These are phyloP conservation scores for Vitis hybrid DNA, from an alignment of 177 flowering plant species.

Conservation along the genomic window DNA sequence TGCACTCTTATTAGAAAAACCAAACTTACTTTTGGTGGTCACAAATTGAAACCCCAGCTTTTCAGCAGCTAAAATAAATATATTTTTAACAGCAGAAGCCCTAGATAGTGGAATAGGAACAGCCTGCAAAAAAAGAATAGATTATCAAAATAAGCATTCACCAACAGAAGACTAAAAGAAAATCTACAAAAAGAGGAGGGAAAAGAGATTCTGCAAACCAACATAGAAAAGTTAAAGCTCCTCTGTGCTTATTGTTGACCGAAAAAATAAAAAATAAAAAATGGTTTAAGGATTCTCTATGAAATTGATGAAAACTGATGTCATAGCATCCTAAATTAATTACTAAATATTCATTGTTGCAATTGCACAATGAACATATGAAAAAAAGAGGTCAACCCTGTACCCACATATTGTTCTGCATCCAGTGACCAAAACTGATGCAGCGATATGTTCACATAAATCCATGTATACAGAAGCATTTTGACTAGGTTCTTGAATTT, in stretches of 20 bases:
- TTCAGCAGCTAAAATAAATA: constrained; percentile 73
- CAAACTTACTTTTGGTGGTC: constrained; percentile 50
- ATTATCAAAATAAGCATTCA: not conserved
- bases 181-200: not conserved
- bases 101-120: constrained; percentile 77
- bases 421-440: too few species aligned
- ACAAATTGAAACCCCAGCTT: constrained; percentile 73
- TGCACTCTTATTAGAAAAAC: not conserved
- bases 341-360: too few species aligned
- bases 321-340: not conserved
- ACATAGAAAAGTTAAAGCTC: too few species aligned
- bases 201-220: not conserved
- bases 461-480: too few species aligned
- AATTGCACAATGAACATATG: too few species aligned
- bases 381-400: too few species aligned
- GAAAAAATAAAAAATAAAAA: not conserved
- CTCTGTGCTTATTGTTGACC: too few species aligned
- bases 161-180: not conserved
- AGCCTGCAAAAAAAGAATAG: constrained; percentile 43
- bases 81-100: constrained; percentile 44
- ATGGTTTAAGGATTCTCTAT: not conserved
- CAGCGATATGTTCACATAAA: too few species aligned
- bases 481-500: too few species aligned
- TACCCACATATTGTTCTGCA: too few species aligned
- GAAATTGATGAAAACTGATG: not conserved